Conservation (phyloP, 192 early-diverging fungal species). For the Backusella psychrophila region DNA sequence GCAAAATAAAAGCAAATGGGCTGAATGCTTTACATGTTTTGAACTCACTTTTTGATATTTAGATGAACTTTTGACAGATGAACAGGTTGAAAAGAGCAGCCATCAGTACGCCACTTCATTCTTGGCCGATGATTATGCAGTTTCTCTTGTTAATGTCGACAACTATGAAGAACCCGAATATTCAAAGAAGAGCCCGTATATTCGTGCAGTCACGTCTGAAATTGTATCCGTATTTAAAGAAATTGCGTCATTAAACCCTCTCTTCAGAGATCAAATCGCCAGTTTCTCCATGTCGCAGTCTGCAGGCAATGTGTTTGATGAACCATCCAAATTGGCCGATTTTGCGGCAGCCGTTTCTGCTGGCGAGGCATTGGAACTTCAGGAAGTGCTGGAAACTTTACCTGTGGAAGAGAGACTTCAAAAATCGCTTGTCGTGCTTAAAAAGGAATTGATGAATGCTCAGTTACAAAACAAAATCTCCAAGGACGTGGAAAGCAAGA, state of each 20-base stretch:
- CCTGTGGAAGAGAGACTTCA: conserved; percentile 89
- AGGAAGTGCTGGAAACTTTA: conserved; percentile 87
- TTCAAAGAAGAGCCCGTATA: conserved; percentile 77
- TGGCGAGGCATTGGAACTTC: conserved; percentile 90
- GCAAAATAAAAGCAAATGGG: background rate
- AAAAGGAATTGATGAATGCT: conserved; percentile 97
- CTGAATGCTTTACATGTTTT: background rate
- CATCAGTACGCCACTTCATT: conserved; percentile 47
- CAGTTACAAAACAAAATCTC: conserved; percentile 97
- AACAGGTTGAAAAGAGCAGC: background rate
- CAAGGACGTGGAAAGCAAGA: conserved; percentile 97
- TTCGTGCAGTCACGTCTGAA: conserved; percentile 92
- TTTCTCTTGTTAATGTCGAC: conserved; percentile 86
- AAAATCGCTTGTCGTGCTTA: conserved; percentile 89
- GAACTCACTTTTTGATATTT: background rate
- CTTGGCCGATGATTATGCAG: conserved; percentile 64
- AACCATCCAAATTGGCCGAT: conserved; percentile 93
- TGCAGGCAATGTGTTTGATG: conserved; percentile 93
- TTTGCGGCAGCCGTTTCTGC: conserved; percentile 96
- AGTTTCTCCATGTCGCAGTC: conserved; percentile 95
- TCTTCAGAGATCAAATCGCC: conserved; percentile 98
- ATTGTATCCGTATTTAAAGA: conserved; percentile 97
- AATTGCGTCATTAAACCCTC: conserved; percentile 90
- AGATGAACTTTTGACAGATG: conserved; percentile 16
- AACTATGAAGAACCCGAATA: conserved; percentile 85